A percentile compares a stretch with the other conserved stretches of the same genome.
These are phyloP conservation scores for Plasmodium relictum DNA, from an alignment of 169 alveolate genomes.

Conservation along the genomic window DNA sequence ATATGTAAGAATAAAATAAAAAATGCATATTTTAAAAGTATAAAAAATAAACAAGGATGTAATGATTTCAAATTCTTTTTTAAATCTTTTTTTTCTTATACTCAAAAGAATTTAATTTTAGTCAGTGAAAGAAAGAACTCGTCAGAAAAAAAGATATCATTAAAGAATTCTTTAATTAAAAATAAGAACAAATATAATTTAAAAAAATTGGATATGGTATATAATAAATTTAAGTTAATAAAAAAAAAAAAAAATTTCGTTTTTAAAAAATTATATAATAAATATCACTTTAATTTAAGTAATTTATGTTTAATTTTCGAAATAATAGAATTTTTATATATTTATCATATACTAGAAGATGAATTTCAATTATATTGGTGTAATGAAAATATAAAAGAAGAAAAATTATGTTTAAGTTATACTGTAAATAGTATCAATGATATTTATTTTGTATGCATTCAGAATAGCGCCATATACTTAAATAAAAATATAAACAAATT, in stretches of 20 bases:
- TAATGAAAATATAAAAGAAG: neutral
- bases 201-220: neutral
- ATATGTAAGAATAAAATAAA: neutral
- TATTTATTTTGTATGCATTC: constrained; percentile 1
- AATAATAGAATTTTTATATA: constrained; percentile 3
- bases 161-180: neutral
- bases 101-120: constrained; percentile 45
- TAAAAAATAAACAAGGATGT: neutral
- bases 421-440: no score
- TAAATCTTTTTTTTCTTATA: constrained; percentile 16
- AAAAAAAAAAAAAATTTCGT: neutral
- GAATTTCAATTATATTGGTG: neutral
- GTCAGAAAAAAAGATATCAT: neutral
- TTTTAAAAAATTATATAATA: constrained; percentile 1
- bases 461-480: neutral
- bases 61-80: constrained; percentile 9
- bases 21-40: neutral
- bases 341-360: constrained; percentile 2
- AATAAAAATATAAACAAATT: constrained; percentile 15
- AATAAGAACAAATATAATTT: neutral
- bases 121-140: neutral
- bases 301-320: constrained; percentile 3
- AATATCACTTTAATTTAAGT: neutral
- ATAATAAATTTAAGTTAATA: neutral
- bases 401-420: no score